These are phyloP conservation scores for Heterobasidion parviporum DNA, from an alignment of 1,284 basidiomycete genomes.

Conservation along the genomic window DNA sequence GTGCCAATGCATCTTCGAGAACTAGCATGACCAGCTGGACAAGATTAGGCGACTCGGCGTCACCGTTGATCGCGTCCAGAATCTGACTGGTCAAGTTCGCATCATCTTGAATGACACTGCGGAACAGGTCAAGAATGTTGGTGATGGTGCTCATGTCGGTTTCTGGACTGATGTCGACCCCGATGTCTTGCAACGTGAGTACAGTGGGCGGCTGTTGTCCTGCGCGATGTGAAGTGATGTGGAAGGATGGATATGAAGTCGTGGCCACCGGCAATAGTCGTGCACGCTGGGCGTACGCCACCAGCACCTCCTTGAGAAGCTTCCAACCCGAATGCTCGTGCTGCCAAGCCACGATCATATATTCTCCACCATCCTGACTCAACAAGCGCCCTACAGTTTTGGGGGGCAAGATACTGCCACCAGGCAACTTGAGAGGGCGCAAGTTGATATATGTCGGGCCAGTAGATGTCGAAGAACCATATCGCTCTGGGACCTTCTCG, in stretches of 20 bases:
- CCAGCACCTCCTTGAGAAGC: slow-evolving; percentile 68
- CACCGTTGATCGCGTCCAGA: slow-evolving; percentile 58
- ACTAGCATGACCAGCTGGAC: slow-evolving; percentile 78
- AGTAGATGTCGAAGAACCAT: slow-evolving; percentile 39
- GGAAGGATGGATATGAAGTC: background rate
- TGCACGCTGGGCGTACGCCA: slow-evolving; percentile 58
- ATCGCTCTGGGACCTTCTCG: slow-evolving; percentile 55
- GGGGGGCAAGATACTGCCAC: slow-evolving; percentile 60
- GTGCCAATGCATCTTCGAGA: slow-evolving; percentile 71
- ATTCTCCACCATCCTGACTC: slow-evolving; percentile 62
- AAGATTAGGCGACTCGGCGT: slow-evolving; percentile 44
- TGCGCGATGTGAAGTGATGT: slow-evolving; percentile 9
- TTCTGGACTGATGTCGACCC: slow-evolving; percentile 49
- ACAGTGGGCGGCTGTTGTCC: slow-evolving; percentile 27
- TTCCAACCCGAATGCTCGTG: slow-evolving; percentile 79
- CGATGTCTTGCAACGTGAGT: slow-evolving; percentile 57
- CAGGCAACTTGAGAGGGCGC: slow-evolving; percentile 65
- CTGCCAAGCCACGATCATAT: slow-evolving; percentile 74
- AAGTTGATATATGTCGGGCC: slow-evolving; percentile 59
- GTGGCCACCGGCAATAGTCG: slow-evolving; percentile 26
- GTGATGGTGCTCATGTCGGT: slow-evolving; percentile 58
- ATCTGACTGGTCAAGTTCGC: slow-evolving; percentile 55
- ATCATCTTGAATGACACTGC: slow-evolving; percentile 67
- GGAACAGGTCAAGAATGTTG: slow-evolving; percentile 72
- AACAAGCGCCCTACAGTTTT: slow-evolving; percentile 66